These are phyloP conservation scores for Aspergillus quadrilineatus DNA, from an alignment of 2,329 filamentous ascomycete genomes.

Conservation along the genomic window DNA sequence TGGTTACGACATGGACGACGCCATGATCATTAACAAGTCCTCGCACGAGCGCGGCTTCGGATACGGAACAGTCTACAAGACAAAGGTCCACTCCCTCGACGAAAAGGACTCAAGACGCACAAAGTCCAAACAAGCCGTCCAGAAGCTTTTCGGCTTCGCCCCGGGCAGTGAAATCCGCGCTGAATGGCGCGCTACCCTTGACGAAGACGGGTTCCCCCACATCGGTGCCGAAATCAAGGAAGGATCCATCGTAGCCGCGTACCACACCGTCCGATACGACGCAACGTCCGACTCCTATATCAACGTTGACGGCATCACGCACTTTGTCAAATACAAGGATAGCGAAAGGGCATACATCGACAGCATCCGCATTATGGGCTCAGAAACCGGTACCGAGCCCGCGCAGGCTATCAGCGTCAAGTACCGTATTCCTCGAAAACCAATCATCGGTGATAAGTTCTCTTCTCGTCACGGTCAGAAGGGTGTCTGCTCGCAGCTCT, in stretches of 20 bases:
- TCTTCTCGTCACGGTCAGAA: conserved; percentile 98
- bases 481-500: conserved; percentile 94
- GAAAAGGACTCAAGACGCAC: conserved; percentile 69
- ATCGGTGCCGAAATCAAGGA: conserved; percentile 75
- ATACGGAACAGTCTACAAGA: conserved; percentile 96
- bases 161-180: conserved; percentile 71
- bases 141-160: conserved; percentile 87
- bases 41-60: conserved; percentile 94
- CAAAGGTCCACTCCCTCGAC: conserved; percentile 83
- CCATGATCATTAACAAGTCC: conserved; percentile 99
- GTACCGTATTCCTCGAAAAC: conserved; percentile 83
- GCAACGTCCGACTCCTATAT: conserved; percentile 68
- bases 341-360: conserved; percentile 84
- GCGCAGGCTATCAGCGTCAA: conserved; percentile 89
- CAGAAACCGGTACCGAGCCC: conserved; percentile 77
- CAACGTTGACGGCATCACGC: conserved; percentile 81
- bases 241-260: conserved; percentile 83
- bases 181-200: conserved; percentile 69
- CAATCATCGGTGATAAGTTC: conserved; percentile 97
- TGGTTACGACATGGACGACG: conserved; percentile 99
- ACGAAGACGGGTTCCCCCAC: conserved; percentile 82
- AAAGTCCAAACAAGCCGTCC: conserved; percentile 66
- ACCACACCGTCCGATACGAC: conserved; percentile 82
- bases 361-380: conserved; percentile 86
- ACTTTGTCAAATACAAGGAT: conserved; percentile 94